phyloP scores from a whole-genome alignment of 306 rosid species.

The Quercus parvula region DNA sequence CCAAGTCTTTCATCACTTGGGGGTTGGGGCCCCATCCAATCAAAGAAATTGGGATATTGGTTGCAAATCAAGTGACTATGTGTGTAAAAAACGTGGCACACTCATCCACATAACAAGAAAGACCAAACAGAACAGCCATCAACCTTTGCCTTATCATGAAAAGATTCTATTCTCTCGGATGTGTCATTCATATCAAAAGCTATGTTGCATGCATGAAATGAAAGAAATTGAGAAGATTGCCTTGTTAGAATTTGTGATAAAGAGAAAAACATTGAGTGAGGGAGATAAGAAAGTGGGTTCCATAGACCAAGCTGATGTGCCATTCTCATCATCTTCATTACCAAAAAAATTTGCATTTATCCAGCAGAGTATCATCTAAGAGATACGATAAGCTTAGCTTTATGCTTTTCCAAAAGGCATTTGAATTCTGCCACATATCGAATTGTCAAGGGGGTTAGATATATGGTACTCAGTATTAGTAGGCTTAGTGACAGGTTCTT shows the following conservation, averaged over 20 bases:
- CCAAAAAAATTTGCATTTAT: background rate
- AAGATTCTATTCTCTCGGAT: no score
- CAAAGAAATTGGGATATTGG: background rate
- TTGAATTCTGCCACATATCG: background rate
- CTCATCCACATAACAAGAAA: background rate
- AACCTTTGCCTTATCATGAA: background rate
- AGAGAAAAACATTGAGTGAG: no score
- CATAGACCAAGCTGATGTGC: background rate
- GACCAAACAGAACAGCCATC: background rate
- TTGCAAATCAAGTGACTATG: background rate
- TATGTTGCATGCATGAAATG: no score
- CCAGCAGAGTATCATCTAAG: background rate
- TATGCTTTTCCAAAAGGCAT: background rate
- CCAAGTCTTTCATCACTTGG: background rate
- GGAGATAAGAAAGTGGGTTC: background rate
- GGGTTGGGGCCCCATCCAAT: background rate
- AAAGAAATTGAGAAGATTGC: background rate
- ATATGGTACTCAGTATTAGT: no score
- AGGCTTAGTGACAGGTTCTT: no score
- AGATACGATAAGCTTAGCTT: background rate
- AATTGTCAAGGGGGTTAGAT: no score
- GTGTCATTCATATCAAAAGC: no score
- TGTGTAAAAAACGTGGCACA: background rate
- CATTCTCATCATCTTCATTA: background rate
- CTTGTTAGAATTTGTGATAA: background rate